Evolutionary conservation across 192 early-diverging fungal species (phyloP).

Genomic region (Backusella parvicylindrica): DNA sequence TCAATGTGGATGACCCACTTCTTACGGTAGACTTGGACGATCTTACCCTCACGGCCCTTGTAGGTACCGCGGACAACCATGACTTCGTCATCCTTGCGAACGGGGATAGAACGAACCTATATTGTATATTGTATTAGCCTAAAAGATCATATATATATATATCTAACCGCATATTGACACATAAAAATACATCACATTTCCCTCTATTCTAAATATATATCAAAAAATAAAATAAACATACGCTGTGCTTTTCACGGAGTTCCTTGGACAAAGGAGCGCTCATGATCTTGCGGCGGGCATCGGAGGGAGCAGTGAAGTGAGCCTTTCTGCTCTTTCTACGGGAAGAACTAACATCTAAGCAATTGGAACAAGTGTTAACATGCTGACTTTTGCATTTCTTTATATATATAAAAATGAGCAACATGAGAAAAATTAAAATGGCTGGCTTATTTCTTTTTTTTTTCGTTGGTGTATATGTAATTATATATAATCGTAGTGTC

Average conservation of each 20-base stretch:
- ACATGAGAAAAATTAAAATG: neutral
- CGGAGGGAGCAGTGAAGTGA: slow-evolving; percentile 97
- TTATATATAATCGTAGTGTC: neutral
- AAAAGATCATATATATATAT: neutral
- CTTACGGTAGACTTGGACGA: slow-evolving; percentile 95
- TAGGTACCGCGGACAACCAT: slow-evolving; percentile 88
- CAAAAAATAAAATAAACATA: slow-evolving; percentile 41
- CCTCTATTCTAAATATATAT: neutral
- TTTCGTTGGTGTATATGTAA: too few species aligned
- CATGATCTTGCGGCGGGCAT: slow-evolving; percentile 95
- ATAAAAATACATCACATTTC: neutral
- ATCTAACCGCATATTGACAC: too few species aligned
- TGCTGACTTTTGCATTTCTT: neutral
- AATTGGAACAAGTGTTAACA: neutral
- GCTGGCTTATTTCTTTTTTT: too few species aligned
- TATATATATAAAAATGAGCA: neutral
- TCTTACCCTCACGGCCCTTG: slow-evolving; percentile 98
- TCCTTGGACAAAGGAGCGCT: slow-evolving; percentile 96
- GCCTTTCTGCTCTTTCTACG: slow-evolving; percentile 95
- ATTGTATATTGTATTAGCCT: neutral
- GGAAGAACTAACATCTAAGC: slow-evolving; percentile 81
- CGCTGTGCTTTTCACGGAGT: slow-evolving; percentile 93
- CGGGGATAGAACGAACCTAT: slow-evolving; percentile 88
- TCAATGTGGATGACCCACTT: slow-evolving; percentile 96
- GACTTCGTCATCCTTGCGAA: slow-evolving; percentile 98